Percentiles rank a stretch among this genome's conserved stretches.
Evolutionary conservation across 1,284 basidiomycete genomes (phyloP).

Genomic region (Trametes sp.): DNA sequence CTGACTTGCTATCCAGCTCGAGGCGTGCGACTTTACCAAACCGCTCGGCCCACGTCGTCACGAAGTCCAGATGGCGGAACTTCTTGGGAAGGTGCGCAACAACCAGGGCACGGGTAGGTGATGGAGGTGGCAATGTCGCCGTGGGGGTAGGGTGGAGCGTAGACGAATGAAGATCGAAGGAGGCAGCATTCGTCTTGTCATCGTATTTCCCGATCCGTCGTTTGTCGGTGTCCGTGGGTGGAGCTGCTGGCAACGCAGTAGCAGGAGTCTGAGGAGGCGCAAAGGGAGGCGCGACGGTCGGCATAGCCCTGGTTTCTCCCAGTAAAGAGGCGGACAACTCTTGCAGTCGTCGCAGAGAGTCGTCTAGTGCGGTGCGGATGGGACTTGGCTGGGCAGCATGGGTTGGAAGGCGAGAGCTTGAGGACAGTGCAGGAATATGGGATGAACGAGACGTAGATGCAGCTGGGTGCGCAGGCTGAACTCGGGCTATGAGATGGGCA

Average conservation of each 20-base stretch:
- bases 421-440: no score
- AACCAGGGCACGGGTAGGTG: slow-evolving; percentile 60
- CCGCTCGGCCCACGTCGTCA: slow-evolving; percentile 52
- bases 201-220: slow-evolving; percentile 38
- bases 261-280: not conserved
- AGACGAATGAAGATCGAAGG: slow-evolving; percentile 26
- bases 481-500: no score
- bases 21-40: slow-evolving; percentile 49
- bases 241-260: not conserved
- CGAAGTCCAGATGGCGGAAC: slow-evolving; percentile 47
- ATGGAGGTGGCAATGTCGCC: slow-evolving; percentile 40
- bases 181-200: slow-evolving; percentile 27
- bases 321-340: slow-evolving; percentile 24
- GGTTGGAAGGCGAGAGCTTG: no score
- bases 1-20: slow-evolving; percentile 46
- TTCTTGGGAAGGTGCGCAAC: slow-evolving; percentile 65
- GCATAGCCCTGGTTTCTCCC: not conserved
- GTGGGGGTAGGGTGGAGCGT: slow-evolving; percentile 4
- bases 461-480: no score
- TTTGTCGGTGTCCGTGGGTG: slow-evolving; percentile 14
- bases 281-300: not conserved
- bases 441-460: no score
- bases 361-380: slow-evolving; percentile 12
- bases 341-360: slow-evolving; percentile 21
- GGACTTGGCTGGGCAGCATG: not conserved